phyloP scores from a whole-genome alignment of 1,284 basidiomycete species.

The Ceratobasidium sp. region DNA sequence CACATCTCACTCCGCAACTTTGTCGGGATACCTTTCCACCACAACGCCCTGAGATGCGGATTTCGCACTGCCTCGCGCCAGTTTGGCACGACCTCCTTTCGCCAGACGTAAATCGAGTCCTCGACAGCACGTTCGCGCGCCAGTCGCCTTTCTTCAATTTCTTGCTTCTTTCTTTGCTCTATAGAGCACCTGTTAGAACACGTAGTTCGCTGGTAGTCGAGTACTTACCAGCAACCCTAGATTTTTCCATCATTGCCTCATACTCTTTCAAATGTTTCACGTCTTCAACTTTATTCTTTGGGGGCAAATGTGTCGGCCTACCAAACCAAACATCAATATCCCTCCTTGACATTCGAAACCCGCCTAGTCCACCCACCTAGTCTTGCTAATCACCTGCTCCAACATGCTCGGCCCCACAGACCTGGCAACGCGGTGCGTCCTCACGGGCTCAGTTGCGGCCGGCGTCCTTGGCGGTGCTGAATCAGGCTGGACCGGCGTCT shows the following conservation, averaged over 20 bases:
- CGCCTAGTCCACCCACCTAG: constrained; percentile 50
- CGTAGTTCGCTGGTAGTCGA: constrained; percentile 45
- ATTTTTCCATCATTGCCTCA: constrained; percentile 91
- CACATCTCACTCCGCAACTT: constrained; percentile 88
- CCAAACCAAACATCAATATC: neutral
- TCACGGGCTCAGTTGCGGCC: neutral
- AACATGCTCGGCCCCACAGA: constrained; percentile 60
- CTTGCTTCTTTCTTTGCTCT: constrained; percentile 69
- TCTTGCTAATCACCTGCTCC: constrained; percentile 80
- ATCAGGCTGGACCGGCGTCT: constrained; percentile 8
- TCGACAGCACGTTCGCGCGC: constrained; percentile 76
- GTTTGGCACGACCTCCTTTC: constrained; percentile 82
- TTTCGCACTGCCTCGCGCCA: constrained; percentile 75
- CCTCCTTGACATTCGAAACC: neutral
- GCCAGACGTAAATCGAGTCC: constrained; percentile 77
- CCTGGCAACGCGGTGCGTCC: constrained; percentile 59
- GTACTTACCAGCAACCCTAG: constrained; percentile 72
- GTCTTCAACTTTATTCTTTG: constrained; percentile 84
- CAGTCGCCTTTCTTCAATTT: constrained; percentile 70
- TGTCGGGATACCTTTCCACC: constrained; percentile 92
- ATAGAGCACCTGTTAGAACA: neutral
- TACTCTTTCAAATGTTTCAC: constrained; percentile 86
- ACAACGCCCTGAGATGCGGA: constrained; percentile 74
- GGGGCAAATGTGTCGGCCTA: constrained; percentile 82
- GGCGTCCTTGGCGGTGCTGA: constrained; percentile 25